phyloP scores from a whole-genome alignment of 192 early-diverging fungal genomes.

The Coemansia asiatica region DNA sequence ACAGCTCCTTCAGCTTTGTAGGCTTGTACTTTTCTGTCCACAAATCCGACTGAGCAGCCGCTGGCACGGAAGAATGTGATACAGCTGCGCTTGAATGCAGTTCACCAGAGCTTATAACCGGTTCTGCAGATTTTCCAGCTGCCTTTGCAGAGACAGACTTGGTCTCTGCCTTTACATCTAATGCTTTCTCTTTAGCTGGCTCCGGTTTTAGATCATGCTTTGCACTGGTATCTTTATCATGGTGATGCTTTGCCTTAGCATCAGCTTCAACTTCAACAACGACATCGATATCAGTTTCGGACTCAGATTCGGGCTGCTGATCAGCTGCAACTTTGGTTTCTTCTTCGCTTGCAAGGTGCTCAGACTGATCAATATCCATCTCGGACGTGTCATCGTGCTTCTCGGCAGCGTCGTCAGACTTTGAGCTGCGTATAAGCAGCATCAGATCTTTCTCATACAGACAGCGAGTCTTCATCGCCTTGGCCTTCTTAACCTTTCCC shows the following conservation, averaged over 20 bases:
- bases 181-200: conserved; percentile 4
- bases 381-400: not conserved
- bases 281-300: not conserved
- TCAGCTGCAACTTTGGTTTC: too few relatives aligned
- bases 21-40: conserved; percentile 98
- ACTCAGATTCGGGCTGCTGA: not conserved
- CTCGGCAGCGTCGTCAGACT: not conserved
- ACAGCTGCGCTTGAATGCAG: not conserved
- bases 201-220: not conserved
- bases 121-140: conserved; percentile 13
- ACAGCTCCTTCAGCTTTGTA: conserved; percentile 70
- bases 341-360: not conserved
- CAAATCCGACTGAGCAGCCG: conserved; percentile 43
- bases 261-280: not conserved
- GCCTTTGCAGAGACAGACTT: conserved; percentile 11
- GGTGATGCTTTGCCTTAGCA: conserved; percentile 32
- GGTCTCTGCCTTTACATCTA: not conserved
- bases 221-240: not conserved
- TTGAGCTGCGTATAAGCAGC: conserved; percentile 68
- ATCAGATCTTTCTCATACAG: conserved; percentile 85
- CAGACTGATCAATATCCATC: not conserved
- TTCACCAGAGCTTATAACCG: not conserved
- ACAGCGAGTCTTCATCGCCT: conserved; percentile 63
- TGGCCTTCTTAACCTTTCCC: conserved; percentile 79
- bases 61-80: not conserved